Evolutionary conservation across 1,284 basidiomycete genomes (phyloP).

Genomic region (Sparassis latifolia): DNA sequence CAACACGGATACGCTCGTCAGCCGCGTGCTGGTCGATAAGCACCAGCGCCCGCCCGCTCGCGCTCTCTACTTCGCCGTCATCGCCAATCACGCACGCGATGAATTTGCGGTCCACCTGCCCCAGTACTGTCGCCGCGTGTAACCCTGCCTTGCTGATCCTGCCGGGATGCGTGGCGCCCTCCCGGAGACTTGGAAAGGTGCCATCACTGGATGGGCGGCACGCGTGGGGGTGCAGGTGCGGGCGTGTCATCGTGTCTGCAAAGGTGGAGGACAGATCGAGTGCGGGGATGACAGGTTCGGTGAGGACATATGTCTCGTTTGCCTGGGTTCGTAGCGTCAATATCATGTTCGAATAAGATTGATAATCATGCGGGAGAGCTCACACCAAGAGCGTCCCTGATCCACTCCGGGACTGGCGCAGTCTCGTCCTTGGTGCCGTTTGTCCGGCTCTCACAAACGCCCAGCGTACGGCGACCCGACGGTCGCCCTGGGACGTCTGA

Average conservation of each 20-base stretch:
- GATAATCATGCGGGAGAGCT: neutral
- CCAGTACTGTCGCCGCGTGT: slow-evolving; percentile 50
- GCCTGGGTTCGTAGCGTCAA: slow-evolving; percentile 26
- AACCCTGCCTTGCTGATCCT: slow-evolving; percentile 51
- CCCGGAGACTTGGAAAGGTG: neutral
- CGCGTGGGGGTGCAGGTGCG: neutral
- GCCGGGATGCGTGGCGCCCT: slow-evolving; percentile 14
- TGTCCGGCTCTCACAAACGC: neutral
- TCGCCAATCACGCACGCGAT: slow-evolving; percentile 57
- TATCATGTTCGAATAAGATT: neutral
- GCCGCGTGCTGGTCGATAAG: slow-evolving; percentile 95
- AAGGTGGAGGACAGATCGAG: slow-evolving; percentile 18
- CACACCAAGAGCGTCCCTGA: slow-evolving; percentile 43
- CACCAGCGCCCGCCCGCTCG: slow-evolving; percentile 39
- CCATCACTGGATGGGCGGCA: neutral
- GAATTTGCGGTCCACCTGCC: slow-evolving; percentile 88
- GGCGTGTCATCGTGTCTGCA: neutral
- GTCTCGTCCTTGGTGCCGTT: neutral
- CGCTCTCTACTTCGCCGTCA: slow-evolving; percentile 3
- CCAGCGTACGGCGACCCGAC: neutral
- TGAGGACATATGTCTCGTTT: slow-evolving; percentile 42
- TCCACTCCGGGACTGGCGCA: slow-evolving; percentile 39
- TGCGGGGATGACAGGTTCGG: slow-evolving; percentile 41
- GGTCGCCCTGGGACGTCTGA: too few relatives aligned
- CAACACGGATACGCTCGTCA: slow-evolving; percentile 87